A percentile compares a stretch with the other conserved stretches of the same genome.
Evolutionary conservation across 1,284 basidiomycete genomes (phyloP).

Genomic region (Megacollybia platyphylla): DNA sequence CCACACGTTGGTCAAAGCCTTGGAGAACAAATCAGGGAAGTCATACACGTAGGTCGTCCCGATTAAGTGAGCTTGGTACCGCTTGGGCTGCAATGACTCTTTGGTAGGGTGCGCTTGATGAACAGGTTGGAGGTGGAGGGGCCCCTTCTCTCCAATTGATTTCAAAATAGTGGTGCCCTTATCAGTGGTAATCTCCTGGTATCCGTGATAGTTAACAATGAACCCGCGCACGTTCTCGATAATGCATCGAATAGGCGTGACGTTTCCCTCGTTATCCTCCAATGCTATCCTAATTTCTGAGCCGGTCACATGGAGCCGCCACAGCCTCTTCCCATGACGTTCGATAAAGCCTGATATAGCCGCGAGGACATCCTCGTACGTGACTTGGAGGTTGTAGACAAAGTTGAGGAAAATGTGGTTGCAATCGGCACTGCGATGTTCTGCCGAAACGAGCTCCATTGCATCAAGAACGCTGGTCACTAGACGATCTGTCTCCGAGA

Average conservation of each 20-base stretch:
- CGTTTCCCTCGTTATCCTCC: constrained; percentile 87
- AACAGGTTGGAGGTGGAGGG: constrained; percentile 87
- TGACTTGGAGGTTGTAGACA: constrained; percentile 91
- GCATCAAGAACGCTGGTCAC: constrained; percentile 92
- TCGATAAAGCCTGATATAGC: constrained; percentile 98
- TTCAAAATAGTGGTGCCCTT: constrained; percentile 91
- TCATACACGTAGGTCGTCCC: constrained; percentile 99
- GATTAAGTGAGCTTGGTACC: constrained; percentile 97
- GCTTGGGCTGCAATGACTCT: constrained; percentile 97
- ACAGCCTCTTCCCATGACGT: constrained; percentile 93
- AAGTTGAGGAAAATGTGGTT: constrained; percentile 99
- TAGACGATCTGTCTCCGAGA: constrained; percentile 95
- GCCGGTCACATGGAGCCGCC: constrained; percentile 95
- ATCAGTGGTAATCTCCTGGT: constrained; percentile 96
- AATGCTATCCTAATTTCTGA: constrained; percentile 95
- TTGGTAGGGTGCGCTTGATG: constrained; percentile 92
- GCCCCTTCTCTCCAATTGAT: constrained; percentile 91
- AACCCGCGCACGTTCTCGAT: constrained; percentile 99
- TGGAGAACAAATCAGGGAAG: constrained; percentile 97
- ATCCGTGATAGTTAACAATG: constrained; percentile 97
- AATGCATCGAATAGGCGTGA: constrained; percentile 91
- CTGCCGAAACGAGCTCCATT: constrained; percentile 82
- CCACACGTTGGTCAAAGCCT: constrained; percentile 93
- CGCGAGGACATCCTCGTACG: constrained; percentile 91
- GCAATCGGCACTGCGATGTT: constrained; percentile 84